phyloP scores from a whole-genome alignment of 805 yeast genomes.

The Henningerozyma blattae region DNA sequence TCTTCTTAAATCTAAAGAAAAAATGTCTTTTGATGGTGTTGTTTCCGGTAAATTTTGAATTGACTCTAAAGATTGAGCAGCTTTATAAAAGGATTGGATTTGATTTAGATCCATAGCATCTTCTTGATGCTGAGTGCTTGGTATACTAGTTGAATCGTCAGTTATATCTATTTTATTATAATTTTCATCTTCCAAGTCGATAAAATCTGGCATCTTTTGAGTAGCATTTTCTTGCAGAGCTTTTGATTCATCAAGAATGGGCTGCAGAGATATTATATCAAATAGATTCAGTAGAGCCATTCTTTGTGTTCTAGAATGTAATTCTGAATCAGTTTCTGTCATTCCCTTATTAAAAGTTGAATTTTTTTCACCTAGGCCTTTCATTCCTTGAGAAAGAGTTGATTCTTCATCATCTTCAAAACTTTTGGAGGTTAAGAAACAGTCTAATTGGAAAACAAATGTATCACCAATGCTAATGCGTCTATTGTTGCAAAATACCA shows the following conservation, averaged over 20 bases:
- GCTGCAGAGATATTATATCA: conserved; percentile 30
- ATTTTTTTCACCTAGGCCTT: conserved; percentile 9
- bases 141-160: neutral
- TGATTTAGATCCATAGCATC: conserved; percentile 56
- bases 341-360: conserved; percentile 9
- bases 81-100: conserved; percentile 57
- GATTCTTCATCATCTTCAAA: conserved; percentile 13
- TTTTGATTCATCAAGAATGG: conserved; percentile 9
- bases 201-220: conserved; percentile 18
- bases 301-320: conserved; percentile 39
- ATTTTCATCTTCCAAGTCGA: conserved; percentile 27
- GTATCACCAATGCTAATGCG: conserved; percentile 65
- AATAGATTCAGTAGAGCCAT: conserved; percentile 44
- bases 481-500: conserved; percentile 43
- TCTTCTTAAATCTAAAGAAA: conserved; percentile 48
- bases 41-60: conserved; percentile 50
- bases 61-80: conserved; percentile 54
- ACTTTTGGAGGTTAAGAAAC: conserved; percentile 36
- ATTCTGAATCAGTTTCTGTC: conserved; percentile 43
- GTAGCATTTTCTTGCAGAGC: conserved; percentile 4
- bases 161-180: neutral
- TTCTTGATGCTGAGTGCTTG: conserved; percentile 12
- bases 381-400: conserved; percentile 6
- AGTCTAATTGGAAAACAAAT: conserved; percentile 57
- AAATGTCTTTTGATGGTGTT: conserved; percentile 36